Percentiles rank a stretch among this genome's conserved stretches.
These are phyloP conservation scores for Rhamnella rubrinervis DNA, from an alignment of 331 rosid genomes.

Conservation along the genomic window DNA sequence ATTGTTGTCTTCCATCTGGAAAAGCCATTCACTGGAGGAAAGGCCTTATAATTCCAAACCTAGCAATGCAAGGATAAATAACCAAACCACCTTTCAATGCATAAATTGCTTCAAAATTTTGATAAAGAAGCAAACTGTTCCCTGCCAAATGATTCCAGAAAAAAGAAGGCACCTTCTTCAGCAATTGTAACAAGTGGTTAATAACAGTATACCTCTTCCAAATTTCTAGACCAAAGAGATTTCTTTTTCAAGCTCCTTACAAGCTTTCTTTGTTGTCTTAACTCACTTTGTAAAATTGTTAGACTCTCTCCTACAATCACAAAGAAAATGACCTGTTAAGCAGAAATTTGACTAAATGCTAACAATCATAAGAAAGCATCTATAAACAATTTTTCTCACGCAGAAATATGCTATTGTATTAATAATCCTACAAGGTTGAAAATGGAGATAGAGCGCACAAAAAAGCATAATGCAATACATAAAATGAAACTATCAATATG, in stretches of 20 bases:
- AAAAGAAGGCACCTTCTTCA: slow-evolving; percentile 9
- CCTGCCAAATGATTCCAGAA: slow-evolving; percentile 10
- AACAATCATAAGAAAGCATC: slow-evolving; percentile 14
- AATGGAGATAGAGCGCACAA: too few relatives aligned
- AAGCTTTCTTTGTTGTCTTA: slow-evolving; percentile 75
- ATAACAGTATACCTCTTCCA: slow-evolving; percentile 74
- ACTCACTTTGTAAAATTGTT: slow-evolving; percentile 67
- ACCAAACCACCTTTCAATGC: neutral
- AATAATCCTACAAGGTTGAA: too few relatives aligned
- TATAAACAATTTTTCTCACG: slow-evolving; percentile 1
- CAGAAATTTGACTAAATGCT: slow-evolving; percentile 10
- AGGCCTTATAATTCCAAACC: neutral
- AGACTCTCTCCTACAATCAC: slow-evolving; percentile 76
- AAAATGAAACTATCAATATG: neutral
- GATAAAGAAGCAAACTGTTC: slow-evolving; percentile 8
- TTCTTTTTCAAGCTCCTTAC: slow-evolving; percentile 82
- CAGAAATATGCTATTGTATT: neutral
- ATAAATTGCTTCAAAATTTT: neutral
- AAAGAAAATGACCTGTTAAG: slow-evolving; percentile 32
- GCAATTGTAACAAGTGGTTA: slow-evolving; percentile 12
- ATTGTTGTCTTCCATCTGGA: too few relatives aligned
- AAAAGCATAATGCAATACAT: neutral
- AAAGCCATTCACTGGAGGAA: too few relatives aligned
- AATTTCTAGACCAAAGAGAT: slow-evolving; percentile 79
- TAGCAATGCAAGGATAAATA: neutral